phyloP scores from a whole-genome alignment of 768 basidiomycete species.

The Kwoniella sp. region DNA sequence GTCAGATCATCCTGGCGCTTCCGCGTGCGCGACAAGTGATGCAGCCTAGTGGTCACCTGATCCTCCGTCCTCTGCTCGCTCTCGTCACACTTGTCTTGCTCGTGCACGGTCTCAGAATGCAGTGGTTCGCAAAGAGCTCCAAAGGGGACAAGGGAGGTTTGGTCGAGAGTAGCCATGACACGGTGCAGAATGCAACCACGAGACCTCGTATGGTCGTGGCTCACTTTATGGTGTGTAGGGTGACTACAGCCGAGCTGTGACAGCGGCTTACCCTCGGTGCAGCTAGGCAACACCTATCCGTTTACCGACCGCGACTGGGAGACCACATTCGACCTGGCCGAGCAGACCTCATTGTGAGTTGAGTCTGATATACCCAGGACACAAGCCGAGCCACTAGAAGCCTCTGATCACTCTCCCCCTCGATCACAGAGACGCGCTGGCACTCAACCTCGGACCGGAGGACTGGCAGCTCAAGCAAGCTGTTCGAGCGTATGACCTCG shows the following conservation, averaged over 20 bases:
- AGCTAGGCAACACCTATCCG: slow-evolving; percentile 50
- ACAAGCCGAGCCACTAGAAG: neutral
- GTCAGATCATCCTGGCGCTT: too few species aligned
- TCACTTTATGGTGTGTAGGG: slow-evolving; percentile 49
- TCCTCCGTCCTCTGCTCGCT: slow-evolving; percentile 13
- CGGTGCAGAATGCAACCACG: neutral
- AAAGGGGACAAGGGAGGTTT: neutral
- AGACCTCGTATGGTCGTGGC: slow-evolving; percentile 37
- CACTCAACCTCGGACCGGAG: slow-evolving; percentile 49
- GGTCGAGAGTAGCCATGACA: neutral
- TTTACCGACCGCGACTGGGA: slow-evolving; percentile 42
- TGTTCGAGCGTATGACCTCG: slow-evolving; percentile 27
- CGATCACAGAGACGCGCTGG: slow-evolving; percentile 42
- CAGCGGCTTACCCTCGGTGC: neutral
- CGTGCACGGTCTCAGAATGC: slow-evolving; percentile 11
- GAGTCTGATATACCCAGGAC: too few species aligned
- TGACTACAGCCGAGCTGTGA: neutral
- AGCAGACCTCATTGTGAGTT: slow-evolving; percentile 43
- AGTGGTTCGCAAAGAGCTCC: slow-evolving; percentile 8
- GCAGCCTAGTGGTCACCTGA: slow-evolving; percentile 4
- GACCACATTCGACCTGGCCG: slow-evolving; percentile 35
- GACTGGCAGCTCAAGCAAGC: slow-evolving; percentile 49
- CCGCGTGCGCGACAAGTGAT: neutral
- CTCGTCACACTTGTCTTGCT: slow-evolving; percentile 5
- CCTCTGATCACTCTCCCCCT: too few species aligned